Evolutionary conservation across 257 asterid genomes (phyloP).

Genomic region (Solanum rostratum): DNA sequence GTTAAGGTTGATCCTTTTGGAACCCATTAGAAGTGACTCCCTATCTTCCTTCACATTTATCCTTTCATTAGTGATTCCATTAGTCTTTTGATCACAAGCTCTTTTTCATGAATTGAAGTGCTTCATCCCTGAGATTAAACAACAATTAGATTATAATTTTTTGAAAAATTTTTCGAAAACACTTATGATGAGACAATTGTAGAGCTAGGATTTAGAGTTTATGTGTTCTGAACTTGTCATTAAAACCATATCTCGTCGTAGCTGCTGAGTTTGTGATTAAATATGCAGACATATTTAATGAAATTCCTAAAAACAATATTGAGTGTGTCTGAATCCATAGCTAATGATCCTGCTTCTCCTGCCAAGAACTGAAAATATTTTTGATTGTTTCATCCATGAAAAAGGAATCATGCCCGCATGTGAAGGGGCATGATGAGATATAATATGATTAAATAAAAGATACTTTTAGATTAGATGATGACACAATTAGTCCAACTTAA

Average conservation of each 20-base stretch:
- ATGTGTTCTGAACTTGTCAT: neutral
- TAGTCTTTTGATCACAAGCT: conserved; percentile 29
- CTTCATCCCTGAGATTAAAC: conserved; percentile 23
- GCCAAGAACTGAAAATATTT: neutral
- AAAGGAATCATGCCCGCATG: neutral
- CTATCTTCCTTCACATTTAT: conserved; percentile 24
- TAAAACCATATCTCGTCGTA: neutral
- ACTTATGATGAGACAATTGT: neutral
- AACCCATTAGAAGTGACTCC: conserved; percentile 37
- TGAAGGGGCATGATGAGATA: neutral
- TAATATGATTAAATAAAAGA: neutral
- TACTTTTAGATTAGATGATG: neutral
- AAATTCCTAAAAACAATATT: neutral
- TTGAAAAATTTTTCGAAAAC: neutral
- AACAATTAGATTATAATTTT: neutral
- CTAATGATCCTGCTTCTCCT: neutral
- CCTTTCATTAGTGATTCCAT: conserved; percentile 25
- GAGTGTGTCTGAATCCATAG: neutral
- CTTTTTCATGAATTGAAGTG: conserved; percentile 26
- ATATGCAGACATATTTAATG: neutral
- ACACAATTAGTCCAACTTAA: neutral
- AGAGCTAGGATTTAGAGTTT: neutral
- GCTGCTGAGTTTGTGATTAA: neutral
- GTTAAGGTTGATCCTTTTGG: conserved; percentile 17
- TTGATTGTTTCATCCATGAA: neutral